These are phyloP conservation scores for Rhododendron ovatum DNA, from an alignment of 148 eudicot genomes.

Conservation along the genomic window DNA sequence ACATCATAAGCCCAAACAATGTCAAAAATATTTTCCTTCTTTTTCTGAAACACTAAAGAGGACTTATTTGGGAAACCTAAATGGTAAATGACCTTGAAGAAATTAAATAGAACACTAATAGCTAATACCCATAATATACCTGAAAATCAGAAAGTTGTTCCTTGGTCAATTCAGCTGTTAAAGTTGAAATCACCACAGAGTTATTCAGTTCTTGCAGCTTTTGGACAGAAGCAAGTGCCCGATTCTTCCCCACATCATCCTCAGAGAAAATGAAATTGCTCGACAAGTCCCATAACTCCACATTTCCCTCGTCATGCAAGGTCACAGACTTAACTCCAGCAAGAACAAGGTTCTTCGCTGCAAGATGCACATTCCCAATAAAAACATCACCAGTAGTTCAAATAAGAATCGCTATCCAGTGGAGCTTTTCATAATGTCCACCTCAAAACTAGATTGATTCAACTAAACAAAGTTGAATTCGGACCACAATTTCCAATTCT, in stretches of 20 bases:
- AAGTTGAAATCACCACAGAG: conserved; percentile 54
- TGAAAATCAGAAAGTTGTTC: conserved; percentile 61
- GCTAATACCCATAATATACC: conserved; percentile 23
- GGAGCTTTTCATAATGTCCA: neutral
- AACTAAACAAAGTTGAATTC: neutral
- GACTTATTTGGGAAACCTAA: neutral
- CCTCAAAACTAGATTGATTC: neutral
- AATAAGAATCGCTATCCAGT: neutral
- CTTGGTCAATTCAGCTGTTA: conserved; percentile 34
- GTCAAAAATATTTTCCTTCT: neutral
- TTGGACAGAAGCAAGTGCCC: conserved; percentile 59
- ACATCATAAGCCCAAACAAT: neutral
- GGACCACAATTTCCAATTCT: neutral
- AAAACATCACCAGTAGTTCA: neutral
- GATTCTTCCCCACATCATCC: conserved; percentile 62
- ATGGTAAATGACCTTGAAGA: neutral
- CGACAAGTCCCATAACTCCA: conserved; percentile 68
- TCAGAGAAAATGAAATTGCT: conserved; percentile 63
- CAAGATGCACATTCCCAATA: conserved; percentile 10
- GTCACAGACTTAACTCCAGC: conserved; percentile 78
- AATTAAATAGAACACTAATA: neutral
- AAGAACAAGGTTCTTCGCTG: conserved; percentile 69
- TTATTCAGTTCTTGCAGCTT: conserved; percentile 69
- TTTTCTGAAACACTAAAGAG: neutral
- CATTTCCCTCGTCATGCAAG: conserved; percentile 59